Evolutionary conservation across 2,329 filamentous ascomycete species (phyloP), one percentile per base, ranked within the genome.

Genomic region (Tolypocladium pustulatum): DNA sequence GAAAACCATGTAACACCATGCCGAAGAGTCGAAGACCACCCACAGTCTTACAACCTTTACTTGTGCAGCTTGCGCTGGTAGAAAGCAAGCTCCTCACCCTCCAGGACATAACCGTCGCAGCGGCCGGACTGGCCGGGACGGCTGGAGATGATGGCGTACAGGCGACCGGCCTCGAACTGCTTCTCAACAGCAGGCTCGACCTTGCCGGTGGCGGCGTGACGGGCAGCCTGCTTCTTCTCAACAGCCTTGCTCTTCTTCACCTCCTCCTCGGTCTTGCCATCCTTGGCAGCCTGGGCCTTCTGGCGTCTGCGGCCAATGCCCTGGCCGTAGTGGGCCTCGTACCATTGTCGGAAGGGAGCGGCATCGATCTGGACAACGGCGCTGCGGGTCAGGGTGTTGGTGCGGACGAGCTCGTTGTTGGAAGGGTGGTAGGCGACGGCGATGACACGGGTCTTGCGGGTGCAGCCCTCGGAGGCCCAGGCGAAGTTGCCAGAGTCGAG

Each of bases 401-500:
- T 99, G 76, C 94, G 94, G 84, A 99, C 92, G 71, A 99, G 87
- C 84, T 99, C 94, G 91, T 99, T 99, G 92, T 99, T 99, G 78
- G 93, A 97, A 65, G 94, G 95, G 82, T 99, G 95, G 90, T 91
- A 99, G 77, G 88, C 89, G 81, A 99, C 95, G 73, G 84, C 91
- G 78, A 99, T 97, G 78, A 99, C 90, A 84, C 95, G 94, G 80
- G 90, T 91, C 88, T 99, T 99, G 87, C 94, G 93, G 81, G 93
- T 90, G 80, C 91, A 84, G 75, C 93, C 92, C 86, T 99, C 94
- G 68, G 91, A 97, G 73, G 90, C 93, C 94, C 94, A 99, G 73
- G 92, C 92, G 82, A 97, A 99, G 88, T 99, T 99, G 77, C 94
- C 94, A 67, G 91, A 88, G 78, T 99, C 94, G 82, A 99, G 90